phyloP scores from a whole-genome alignment of 305 asterid species.

The Fraxinus ornus region DNA sequence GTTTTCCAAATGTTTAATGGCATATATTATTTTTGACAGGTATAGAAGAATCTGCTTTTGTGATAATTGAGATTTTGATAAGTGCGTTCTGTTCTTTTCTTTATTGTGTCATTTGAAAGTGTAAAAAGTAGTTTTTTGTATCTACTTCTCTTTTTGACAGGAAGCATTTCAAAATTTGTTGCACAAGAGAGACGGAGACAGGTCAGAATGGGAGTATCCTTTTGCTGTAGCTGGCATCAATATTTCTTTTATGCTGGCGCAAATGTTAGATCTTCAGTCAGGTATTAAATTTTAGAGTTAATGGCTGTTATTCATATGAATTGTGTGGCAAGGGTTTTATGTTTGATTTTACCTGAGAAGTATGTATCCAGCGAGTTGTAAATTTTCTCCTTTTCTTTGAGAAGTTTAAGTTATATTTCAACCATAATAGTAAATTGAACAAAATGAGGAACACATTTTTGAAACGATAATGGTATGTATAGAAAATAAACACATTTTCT shows the following conservation, averaged over 20 bases:
- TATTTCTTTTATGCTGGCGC: slow-evolving; percentile 86
- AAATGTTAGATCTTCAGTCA: slow-evolving; percentile 93
- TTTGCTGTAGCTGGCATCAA: slow-evolving; percentile 98
- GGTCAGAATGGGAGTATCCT: slow-evolving; percentile 99
- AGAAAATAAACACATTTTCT: background rate
- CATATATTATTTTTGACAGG: background rate
- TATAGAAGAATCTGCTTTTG: background rate
- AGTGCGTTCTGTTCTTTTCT: background rate
- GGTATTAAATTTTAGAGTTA: slow-evolving; percentile 29
- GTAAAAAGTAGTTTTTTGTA: background rate
- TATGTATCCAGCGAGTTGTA: background rate
- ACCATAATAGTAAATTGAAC: background rate
- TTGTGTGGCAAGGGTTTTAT: background rate
- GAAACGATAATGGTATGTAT: background rate
- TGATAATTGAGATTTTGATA: background rate
- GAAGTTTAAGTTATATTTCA: background rate
- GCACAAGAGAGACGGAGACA: slow-evolving; percentile 78
- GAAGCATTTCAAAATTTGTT: slow-evolving; percentile 71
- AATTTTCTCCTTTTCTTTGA: background rate
- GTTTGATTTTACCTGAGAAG: background rate
- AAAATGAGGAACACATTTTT: background rate
- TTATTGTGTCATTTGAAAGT: background rate
- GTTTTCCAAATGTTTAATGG: background rate
- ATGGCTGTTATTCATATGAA: background rate
- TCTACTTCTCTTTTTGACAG: slow-evolving; percentile 32